Conservation (phyloP, 192 early-diverging fungal species). For the Backusella circina region DNA sequence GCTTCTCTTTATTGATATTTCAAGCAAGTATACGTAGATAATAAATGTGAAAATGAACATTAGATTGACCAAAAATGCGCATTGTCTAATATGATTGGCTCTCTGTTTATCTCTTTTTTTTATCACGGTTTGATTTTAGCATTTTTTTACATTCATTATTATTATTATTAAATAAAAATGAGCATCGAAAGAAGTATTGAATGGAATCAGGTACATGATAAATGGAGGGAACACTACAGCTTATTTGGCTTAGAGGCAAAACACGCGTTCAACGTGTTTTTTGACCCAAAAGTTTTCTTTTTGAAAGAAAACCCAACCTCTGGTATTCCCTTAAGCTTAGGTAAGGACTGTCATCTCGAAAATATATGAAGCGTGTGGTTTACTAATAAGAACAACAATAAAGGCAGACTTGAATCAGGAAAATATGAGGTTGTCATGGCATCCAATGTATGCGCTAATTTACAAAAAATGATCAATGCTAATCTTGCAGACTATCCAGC, state of each 20-base stretch:
- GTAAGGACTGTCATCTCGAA: neutral
- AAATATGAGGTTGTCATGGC: neutral
- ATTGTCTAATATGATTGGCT: too few relatives aligned
- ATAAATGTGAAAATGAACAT: neutral
- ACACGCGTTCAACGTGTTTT: neutral
- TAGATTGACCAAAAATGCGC: too few relatives aligned
- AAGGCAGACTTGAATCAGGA: neutral
- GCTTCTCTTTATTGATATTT: neutral
- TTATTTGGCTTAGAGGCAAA: neutral
- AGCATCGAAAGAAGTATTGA: neutral
- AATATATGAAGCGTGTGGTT: neutral
- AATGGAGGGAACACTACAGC: neutral
- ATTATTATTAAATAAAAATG: neutral
- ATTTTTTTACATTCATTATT: too few relatives aligned
- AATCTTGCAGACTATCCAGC: neutral
- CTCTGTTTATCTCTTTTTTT: neutral
- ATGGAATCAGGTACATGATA: neutral
- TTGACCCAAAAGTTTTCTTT: conserved; percentile 4
- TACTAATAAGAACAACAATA: neutral
- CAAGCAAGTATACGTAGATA: too few relatives aligned
- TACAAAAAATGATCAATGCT: neutral
- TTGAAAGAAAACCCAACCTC: neutral
- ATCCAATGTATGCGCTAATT: neutral
- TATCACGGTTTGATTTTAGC: neutral
- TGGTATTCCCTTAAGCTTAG: neutral